Base-by-base conservation (phyloP, 805 yeast species). In the Huiozyma naganishii region DNA sequence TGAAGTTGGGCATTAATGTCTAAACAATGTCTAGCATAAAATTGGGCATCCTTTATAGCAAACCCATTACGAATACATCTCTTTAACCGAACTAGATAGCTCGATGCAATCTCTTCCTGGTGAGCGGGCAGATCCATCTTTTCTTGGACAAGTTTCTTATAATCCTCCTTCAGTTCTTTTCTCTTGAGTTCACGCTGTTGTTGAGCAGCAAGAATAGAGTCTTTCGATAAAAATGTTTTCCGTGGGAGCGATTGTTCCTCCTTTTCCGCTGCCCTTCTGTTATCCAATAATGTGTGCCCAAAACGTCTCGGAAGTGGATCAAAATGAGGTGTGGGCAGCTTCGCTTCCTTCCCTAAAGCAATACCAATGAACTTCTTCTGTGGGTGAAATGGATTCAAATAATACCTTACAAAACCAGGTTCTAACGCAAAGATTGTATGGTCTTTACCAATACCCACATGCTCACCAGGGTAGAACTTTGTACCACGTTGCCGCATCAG, bases 361-460 rank as follows among this genome's bases (percentile, higher is more conserved):
- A 92, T 79, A 35, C 98, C 98, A 50, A 88, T 83, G 58, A 85
- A 86, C 59, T 80, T 83, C 59, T 97, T 79, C 61, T 79, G 77
- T 37, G 97, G 97, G 59, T 92, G 97, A 72, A 92, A 92, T 5
- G 98, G 97, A 68, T 92, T 96, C 48, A 81, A 68, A 65, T 92
- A 92, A 66, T 77, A 92, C 50, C 94, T 76, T 29, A 90, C 97
- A 61, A 70, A 87, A 27, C 98, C 98, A 3, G 96, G 95, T 59
- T 92, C 97, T 32, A 71, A 56, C 4, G 98, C 96, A 62, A 72
- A 87, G 30, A 92, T 74, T 1, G 98, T 90, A 63, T 89, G 97
- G 62, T 92, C 97, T 55, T 78, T 81, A 49, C 98, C 98, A 48
- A 90, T 85, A 7, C 79, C 80, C 8, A 79, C 83, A 54, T 92